A percentile compares a stretch with the other conserved stretches of the same genome.
These are phyloP conservation scores for Magnolia sinica DNA, from an alignment of 164 flowering plant genomes.

Conservation along the genomic window DNA sequence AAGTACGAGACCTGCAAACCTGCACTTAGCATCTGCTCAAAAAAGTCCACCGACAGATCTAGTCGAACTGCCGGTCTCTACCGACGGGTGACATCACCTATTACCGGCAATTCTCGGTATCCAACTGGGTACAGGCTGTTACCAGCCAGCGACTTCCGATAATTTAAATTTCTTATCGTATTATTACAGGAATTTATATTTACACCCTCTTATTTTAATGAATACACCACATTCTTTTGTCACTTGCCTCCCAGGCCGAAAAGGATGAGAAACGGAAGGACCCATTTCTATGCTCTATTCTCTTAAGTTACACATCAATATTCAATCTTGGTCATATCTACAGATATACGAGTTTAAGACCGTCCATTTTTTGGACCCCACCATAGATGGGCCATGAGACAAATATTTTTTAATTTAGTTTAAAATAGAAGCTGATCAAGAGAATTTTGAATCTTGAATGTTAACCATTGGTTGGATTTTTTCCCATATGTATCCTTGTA, in stretches of 20 bases:
- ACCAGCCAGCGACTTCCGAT: slow-evolving; percentile 8
- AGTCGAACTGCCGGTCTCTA: background rate
- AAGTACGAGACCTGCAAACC: background rate
- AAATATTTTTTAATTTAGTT: no score
- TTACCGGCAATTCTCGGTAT: slow-evolving; percentile 24
- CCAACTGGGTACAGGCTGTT: slow-evolving; percentile 29
- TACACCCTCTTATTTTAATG: background rate
- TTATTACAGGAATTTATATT: background rate
- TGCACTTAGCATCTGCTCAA: background rate
- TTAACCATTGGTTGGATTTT: no score
- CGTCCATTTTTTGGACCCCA: background rate
- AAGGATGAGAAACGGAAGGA: background rate
- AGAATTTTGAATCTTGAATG: no score
- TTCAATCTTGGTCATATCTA: background rate
- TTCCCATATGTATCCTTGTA: no score
- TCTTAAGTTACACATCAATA: no score
- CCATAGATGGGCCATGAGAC: background rate
- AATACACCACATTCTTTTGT: background rate
- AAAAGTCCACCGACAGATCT: slow-evolving; percentile 35
- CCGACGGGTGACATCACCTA: background rate
- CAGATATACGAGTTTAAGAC: background rate
- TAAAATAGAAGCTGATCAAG: no score
- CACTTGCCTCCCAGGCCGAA: background rate
- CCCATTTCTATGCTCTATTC: background rate
- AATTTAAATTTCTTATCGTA: background rate